Conservation (phyloP, 2,329 filamentous ascomycete species). For the Penicillium sp. region DNA sequence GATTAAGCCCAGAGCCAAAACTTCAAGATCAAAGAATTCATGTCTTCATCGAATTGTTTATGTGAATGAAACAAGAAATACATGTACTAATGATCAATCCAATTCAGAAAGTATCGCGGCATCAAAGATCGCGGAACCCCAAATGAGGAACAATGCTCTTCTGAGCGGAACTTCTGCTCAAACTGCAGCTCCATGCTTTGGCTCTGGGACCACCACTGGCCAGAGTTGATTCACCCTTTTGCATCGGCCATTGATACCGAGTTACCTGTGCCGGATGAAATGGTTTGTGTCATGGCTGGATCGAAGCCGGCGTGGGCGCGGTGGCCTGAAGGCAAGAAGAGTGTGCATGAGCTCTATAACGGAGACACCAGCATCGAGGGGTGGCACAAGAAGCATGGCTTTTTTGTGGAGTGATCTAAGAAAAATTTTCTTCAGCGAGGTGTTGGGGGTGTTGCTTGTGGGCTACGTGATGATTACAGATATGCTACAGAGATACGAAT, state of each 20-base stretch:
- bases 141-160: constrained; percentile 39
- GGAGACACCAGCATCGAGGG: constrained; percentile 42
- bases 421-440: neutral
- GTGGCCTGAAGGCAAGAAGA: constrained; percentile 51
- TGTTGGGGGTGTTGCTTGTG: neutral
- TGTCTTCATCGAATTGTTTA: neutral
- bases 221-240: constrained; percentile 52
- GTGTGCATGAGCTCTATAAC: constrained; percentile 40
- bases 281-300: constrained; percentile 47
- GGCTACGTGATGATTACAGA: neutral
- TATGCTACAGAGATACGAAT: neutral
- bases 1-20: neutral
- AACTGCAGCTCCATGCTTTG: constrained; percentile 51
- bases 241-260: constrained; percentile 52
- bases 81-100: neutral
- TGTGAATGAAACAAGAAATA: neutral
- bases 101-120: constrained; percentile 45
- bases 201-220: constrained; percentile 50
- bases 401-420: constrained; percentile 33
- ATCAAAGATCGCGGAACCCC: constrained; percentile 46
- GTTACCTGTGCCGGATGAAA: constrained; percentile 46
- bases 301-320: constrained; percentile 50
- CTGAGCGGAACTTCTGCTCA: constrained; percentile 50
- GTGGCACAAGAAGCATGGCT: constrained; percentile 48
- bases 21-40: neutral